These are phyloP conservation scores for Nitzschia sp. DNA, from an alignment of 108 stramenopile species.

Conservation along the genomic window DNA sequence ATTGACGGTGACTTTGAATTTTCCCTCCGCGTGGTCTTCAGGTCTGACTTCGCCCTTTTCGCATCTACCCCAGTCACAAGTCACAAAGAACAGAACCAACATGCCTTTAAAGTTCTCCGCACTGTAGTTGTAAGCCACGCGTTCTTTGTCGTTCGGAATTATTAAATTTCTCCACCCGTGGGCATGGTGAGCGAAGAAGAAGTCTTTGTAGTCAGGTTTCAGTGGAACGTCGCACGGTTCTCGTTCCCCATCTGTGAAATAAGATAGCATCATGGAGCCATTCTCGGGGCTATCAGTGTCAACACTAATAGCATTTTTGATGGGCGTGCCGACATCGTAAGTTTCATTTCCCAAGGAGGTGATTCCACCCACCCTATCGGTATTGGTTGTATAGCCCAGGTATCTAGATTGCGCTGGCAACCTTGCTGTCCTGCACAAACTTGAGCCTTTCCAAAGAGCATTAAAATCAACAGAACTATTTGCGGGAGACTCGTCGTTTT, in stretches of 20 bases:
- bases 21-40: constrained; percentile 18
- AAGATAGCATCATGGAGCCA: constrained; percentile 4
- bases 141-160: constrained; percentile 49
- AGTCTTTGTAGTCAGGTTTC: constrained; percentile 52
- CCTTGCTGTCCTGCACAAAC: constrained; percentile 49
- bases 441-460: constrained; percentile 23
- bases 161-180: constrained; percentile 33
- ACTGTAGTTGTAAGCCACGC: constrained; percentile 23
- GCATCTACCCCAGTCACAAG: constrained; percentile 40
- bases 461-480: constrained; percentile 9
- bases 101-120: constrained; percentile 25
- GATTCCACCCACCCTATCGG: constrained; percentile 20
- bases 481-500: neutral
- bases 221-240: constrained; percentile 13
- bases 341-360: constrained; percentile 18
- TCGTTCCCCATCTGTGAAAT: neutral
- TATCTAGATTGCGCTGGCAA: constrained; percentile 50
- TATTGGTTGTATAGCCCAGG: constrained; percentile 37
- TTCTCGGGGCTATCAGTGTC: neutral
- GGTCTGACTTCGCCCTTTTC: constrained; percentile 18
- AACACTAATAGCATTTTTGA: constrained; percentile 2
- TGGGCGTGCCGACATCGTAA: constrained; percentile 22
- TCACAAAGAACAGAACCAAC: constrained; percentile 23
- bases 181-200: constrained; percentile 22
- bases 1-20: constrained; percentile 24